Percentiles rank a stretch among this genome's conserved stretches.
Evolutionary conservation across 2,329 filamentous ascomycete species (phyloP).

Genomic region (Xylariaceae sp.): DNA sequence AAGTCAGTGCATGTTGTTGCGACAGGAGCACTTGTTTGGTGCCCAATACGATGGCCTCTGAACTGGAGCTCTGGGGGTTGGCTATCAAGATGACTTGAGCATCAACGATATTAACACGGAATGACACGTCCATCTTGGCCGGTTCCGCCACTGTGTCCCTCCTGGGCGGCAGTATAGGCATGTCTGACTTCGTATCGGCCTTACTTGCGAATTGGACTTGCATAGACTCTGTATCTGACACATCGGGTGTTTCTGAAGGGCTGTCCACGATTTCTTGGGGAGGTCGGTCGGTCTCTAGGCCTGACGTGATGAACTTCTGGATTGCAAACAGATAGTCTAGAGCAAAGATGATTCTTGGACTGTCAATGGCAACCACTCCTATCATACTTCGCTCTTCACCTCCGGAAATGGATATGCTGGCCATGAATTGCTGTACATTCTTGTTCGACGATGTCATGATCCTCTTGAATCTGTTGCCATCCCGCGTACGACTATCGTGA

Average conservation of each 20-base stretch:
- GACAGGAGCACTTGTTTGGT: slow-evolving; percentile 92
- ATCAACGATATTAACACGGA: slow-evolving; percentile 90
- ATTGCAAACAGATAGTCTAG: slow-evolving; percentile 93
- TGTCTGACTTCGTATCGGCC: slow-evolving; percentile 29
- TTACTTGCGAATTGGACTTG: slow-evolving; percentile 41
- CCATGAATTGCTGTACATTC: slow-evolving; percentile 97
- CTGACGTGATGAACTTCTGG: slow-evolving; percentile 74
- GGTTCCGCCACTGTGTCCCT: slow-evolving; percentile 27
- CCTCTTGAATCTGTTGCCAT: slow-evolving; percentile 93
- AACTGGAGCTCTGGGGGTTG: slow-evolving; percentile 83
- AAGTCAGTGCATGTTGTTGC: slow-evolving; percentile 86
- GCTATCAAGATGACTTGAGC: slow-evolving; percentile 96
- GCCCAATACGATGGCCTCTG: slow-evolving; percentile 91
- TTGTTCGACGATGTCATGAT: slow-evolving; percentile 98
- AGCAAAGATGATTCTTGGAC: slow-evolving; percentile 89
- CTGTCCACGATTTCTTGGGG: slow-evolving; percentile 48
- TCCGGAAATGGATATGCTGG: slow-evolving; percentile 87
- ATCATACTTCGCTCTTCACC: slow-evolving; percentile 78
- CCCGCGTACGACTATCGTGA: slow-evolving; percentile 80
- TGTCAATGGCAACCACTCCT: slow-evolving; percentile 89
- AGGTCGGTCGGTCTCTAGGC: slow-evolving; percentile 62
- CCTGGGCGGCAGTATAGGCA: slow-evolving; percentile 19
- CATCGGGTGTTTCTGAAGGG: slow-evolving; percentile 53
- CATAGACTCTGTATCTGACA: slow-evolving; percentile 58
- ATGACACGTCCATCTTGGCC: slow-evolving; percentile 70